Base-by-base conservation (phyloP, 2,329 filamentous ascomycete genomes). In the Beauveria bassiana region DNA sequence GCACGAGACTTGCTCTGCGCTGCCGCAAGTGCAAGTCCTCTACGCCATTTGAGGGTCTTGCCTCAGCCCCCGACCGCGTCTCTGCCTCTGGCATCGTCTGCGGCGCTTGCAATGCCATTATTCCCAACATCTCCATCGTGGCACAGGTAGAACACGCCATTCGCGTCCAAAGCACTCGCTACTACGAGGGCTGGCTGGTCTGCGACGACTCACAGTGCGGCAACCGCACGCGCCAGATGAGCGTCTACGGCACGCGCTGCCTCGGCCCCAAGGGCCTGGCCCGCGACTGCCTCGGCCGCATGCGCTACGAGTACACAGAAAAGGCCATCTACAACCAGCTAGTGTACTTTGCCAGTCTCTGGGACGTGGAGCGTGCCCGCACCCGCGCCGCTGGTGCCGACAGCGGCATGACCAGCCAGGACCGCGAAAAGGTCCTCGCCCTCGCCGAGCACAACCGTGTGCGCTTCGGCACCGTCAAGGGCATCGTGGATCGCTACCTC, bases 251-350 rank as follows among this genome's bases (percentile, higher is more conserved):
- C 51, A 86, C 89, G 64, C 86, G 92, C 55, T 99, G 95, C 72
- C 80, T 98, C 6, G 95, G 95, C 0, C 91, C 93, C 18, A 88
- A 87, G 67, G 92, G 93, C 1, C 86, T 95, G 3, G 93, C 89
- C 0, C 84, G 87, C 61, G 93, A 91, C 61, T 99, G 95, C 72
- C 78, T 87, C 4, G 95, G 95, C 22, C 85, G 85, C 55, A 98
- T 99, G 93, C 79, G 84, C 24, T 97, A 93, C 72, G 92, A 96
- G 76, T 88, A 90, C 70, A 81, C 84, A 1, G 95, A 98, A 77
- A 93, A 95, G 76, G 88, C 89, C 69, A 82, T 98, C 63, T 98
- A 97, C 77, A 98, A 96, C 73, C 95, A 99, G 76, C 80, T 99
- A 46, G 77, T 98, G 60, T 99, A 96, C 77, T 89, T 93, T 72